Evolutionary conservation across 2,329 filamentous ascomycete species (phyloP), one percentile per base, ranked within the genome.

Genomic region (Podosphaera xanthii): DNA sequence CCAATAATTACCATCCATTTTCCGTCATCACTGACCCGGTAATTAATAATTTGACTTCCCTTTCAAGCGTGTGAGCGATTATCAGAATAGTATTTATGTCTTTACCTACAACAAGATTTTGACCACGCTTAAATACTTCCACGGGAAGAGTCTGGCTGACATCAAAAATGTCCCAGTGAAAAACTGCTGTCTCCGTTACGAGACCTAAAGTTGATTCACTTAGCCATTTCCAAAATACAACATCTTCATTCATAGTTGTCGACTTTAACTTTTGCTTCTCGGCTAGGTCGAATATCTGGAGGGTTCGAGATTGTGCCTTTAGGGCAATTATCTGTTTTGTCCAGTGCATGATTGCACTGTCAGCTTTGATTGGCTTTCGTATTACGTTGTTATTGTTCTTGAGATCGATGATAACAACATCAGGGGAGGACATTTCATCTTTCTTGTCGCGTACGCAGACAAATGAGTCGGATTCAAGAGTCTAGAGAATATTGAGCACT

Each of bases 281-380:
- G 67, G 82, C 83, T 61, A 98, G 80, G 72, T 98, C 91, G 74
- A 98, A 98, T 71, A 98, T 94, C 76, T 98, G 94, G 62, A 98
- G 80, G 65, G 92, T 98, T 70, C 89, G 81, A 63, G 85, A 86
- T 72, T 96, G 88, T 56, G 92, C 91, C 75, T 94, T 95, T 66
- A 98, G 80, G 63, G 94, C 92, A 69, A 98, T 97, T 71, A 98
- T 87, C 72, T 95, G 88, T 71, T 85, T 87, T 67, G 80, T 84
- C 87, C 88, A 95, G 80, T 98, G 92, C 92, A 98, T 97, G 71
- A 98, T 95, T 68, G 94, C 92, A 81, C 90, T 97, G 75, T 98
- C 92, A 69, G 92, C 92, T 77, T 95, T 97, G 77, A 98, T 98
- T 56, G 91, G 88, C 70, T 91, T 82, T 69, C 87, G 85, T 67